Base-by-base conservation (phyloP, 805 yeast species). In the Phaffomyces antillensis region DNA sequence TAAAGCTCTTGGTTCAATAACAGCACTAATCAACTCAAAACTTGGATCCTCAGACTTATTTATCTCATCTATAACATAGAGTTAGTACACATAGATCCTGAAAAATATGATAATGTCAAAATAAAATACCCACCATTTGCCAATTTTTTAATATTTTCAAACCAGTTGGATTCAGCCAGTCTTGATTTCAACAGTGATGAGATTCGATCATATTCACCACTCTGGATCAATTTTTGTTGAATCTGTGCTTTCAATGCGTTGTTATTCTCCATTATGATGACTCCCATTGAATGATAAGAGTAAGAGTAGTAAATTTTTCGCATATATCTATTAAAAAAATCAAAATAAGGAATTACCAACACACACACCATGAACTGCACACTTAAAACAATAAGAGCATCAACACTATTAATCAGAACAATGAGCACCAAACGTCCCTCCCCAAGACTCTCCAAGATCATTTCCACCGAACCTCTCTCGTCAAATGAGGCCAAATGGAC, bases 161-260 rank as follows among this genome's bases (percentile, higher is more conserved):
- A 79, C 97, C 97, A 90, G 7, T 96, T 96, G 1, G 83, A 73
- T 57, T 85, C 84, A 42, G 79, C 73, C 11, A 90, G 72, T 55
- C 76, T 77, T 44, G 81, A 72, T 53, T 79, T 78, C 47, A 90
- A 65, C 40, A 73, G 70, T 42, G 76, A 74, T 41, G 83, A 80
- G 44, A 87, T 83, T 52, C 75, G 67, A 49, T 85, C 91, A 62
- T 88, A 88, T 63, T 83, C 85, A 0, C 96, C 96, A 26, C 87
- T 76, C 28, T 81, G 74, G 4, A 87, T 78, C 34, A 88, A 72
- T 55, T 79, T 80, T 46, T 77, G 77, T 54, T 84, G 87, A 38
- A 87, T 83, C 55, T 80, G 78, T 9, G 79, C 70, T 60, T 75
- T 76, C 40, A 80, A 61, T 37, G 42, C 34, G 20, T 44, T 40